Conservation (phyloP, 129 eudicot genomes). For the Flaveria bidentis region DNA sequence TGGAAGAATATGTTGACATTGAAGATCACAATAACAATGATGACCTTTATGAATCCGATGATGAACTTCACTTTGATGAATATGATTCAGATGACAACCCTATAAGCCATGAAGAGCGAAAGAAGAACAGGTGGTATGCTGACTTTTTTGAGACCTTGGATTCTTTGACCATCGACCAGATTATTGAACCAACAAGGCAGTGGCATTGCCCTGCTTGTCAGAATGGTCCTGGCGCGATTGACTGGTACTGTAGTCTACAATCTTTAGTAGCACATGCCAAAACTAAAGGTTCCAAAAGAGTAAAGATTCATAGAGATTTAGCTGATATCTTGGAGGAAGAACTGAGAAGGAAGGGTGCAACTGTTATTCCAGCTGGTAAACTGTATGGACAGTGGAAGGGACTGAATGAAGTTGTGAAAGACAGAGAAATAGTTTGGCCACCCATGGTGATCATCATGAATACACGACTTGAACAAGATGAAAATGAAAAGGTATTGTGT, state of each 20-base stretch:
- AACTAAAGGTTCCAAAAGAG: conserved; percentile 69
- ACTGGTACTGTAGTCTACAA: conserved; percentile 76
- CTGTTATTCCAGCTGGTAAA: conserved; percentile 62
- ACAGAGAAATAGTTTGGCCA: conserved; percentile 84
- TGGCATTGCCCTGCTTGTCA: conserved; percentile 94
- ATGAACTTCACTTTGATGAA: conserved; percentile 64
- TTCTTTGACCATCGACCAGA: conserved; percentile 45
- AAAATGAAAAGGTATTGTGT: conserved; percentile 62
- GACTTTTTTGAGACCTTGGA: conserved; percentile 52
- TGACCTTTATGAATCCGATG: conserved; percentile 56
- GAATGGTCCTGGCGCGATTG: conserved; percentile 83
- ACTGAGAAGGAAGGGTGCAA: conserved; percentile 58
- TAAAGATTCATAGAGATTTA: conserved; percentile 69
- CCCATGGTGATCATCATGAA: conserved; percentile 89
- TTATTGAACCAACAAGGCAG: conserved; percentile 66
- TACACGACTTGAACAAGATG: conserved; percentile 63
- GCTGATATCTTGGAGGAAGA: conserved; percentile 76
- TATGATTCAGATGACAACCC: conserved; percentile 67
- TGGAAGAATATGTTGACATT: conserved; percentile 24
- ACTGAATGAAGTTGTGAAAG: conserved; percentile 35
- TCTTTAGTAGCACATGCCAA: conserved; percentile 70
- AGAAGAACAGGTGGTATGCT: conserved; percentile 53
- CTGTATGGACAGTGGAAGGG: conserved; percentile 71
- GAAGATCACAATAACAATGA: conserved; percentile 27
- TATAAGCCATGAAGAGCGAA: conserved; percentile 54